Evolutionary conservation across 176 grass and related monocot genomes (phyloP).

Genomic region (Areca catechu): DNA sequence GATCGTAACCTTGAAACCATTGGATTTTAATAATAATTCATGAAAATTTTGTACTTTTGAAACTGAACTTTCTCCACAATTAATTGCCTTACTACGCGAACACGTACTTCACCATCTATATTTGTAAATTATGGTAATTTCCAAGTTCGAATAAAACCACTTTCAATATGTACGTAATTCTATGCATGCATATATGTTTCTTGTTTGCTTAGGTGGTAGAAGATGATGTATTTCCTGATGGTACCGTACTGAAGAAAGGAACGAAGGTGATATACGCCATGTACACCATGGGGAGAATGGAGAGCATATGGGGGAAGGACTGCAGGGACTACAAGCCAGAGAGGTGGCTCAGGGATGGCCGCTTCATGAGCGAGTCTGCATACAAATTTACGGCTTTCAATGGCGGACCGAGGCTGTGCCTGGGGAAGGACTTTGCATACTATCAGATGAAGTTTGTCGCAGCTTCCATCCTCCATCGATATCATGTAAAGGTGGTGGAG

Average conservation of each 20-base stretch:
- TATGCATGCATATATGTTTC: neutral
- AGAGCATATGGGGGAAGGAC: conserved; percentile 17
- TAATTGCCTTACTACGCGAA: too few relatives aligned
- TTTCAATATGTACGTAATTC: neutral
- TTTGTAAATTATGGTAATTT: neutral
- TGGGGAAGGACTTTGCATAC: conserved; percentile 13
- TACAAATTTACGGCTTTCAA: conserved; percentile 25
- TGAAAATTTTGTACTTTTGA: too few relatives aligned
- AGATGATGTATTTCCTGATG: conserved; percentile 91
- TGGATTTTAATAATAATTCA: too few relatives aligned
- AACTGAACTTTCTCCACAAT: too few relatives aligned
- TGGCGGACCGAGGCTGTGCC: conserved; percentile 4
- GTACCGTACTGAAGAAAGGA: conserved; percentile 78
- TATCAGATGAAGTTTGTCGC: conserved; percentile 11
- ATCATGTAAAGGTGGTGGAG: conserved; percentile 7
- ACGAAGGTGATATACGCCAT: conserved; percentile 92
- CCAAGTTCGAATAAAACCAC: neutral
- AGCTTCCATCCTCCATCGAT: conserved; percentile 8
- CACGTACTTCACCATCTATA: neutral
- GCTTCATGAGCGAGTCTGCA: conserved; percentile 7
- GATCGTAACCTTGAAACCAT: too few relatives aligned
- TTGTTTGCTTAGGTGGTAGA: conserved; percentile 54
- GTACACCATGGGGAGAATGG: conserved; percentile 67
- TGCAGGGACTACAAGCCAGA: conserved; percentile 21
- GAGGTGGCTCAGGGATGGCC: conserved; percentile 13